phyloP scores from a whole-genome alignment of 768 basidiomycete genomes.

The Tulasnella sp. region DNA sequence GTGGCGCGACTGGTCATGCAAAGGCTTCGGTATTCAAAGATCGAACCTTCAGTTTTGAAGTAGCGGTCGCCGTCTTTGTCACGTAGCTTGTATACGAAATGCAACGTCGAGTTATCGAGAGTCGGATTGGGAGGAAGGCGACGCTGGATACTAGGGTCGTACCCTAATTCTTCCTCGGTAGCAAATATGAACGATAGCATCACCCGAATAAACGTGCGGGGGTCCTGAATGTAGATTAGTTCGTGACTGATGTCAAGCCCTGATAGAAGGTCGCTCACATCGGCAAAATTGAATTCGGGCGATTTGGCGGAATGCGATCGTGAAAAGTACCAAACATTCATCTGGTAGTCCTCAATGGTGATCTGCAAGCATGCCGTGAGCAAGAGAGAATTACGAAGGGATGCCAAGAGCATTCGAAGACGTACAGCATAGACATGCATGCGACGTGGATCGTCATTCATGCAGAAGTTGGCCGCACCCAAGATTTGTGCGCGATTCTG shows the following conservation, averaged over 20 bases:
- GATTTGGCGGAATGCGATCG: not conserved
- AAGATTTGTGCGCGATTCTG: too few species aligned
- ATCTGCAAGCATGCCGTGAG: too few species aligned
- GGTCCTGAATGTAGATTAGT: not conserved
- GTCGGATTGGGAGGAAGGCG: not conserved
- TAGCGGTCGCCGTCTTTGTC: not conserved
- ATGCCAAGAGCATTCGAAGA: too few species aligned
- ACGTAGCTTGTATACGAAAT: not conserved
- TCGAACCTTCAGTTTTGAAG: not conserved
- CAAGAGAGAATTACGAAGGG: too few species aligned
- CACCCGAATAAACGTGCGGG: not conserved
- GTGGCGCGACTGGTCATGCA: not conserved
- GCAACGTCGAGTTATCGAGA: too few species aligned
- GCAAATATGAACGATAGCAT: not conserved
- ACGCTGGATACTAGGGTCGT: not conserved
- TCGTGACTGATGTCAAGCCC: not conserved
- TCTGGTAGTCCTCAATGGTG: too few species aligned
- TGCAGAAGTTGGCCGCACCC: too few species aligned
- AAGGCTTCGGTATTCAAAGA: not conserved
- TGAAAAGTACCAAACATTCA: not conserved
- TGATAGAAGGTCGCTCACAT: not conserved
- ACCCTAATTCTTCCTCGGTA: not conserved
- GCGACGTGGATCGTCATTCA: too few species aligned
- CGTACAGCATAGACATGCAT: too few species aligned
- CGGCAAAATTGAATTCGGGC: not conserved